Evolutionary conservation across 441 rosid species (phyloP).

Genomic region (Syzygium malaccense): DNA sequence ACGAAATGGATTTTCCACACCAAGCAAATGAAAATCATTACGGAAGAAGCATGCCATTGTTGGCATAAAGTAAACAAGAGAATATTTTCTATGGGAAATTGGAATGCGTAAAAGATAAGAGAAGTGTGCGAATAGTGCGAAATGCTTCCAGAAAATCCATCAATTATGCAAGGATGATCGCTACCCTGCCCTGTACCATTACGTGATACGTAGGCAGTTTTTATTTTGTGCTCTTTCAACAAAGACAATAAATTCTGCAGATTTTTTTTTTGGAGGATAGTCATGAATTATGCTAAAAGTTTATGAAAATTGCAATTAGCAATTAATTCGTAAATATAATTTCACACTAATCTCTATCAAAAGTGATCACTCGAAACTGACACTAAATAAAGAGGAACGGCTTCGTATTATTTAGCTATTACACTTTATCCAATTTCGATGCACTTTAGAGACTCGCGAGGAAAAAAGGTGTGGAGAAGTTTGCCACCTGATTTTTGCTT

Average conservation of each 20-base stretch:
- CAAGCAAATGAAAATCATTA: too few relatives aligned
- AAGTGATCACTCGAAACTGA: not conserved
- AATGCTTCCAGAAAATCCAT: not conserved
- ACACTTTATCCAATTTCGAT: not conserved
- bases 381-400: not conserved
- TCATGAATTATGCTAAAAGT: too few relatives aligned
- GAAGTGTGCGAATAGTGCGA: not conserved
- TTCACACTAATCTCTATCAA: not conserved
- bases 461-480: too few relatives aligned
- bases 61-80: not conserved
- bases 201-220: not conserved
- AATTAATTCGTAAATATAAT: too few relatives aligned
- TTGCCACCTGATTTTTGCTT: too few relatives aligned
- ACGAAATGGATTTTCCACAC: too few relatives aligned
- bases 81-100: not conserved
- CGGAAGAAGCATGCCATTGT: accelerated
- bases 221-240: not conserved
- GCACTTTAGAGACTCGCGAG: not conserved
- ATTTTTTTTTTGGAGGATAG: not conserved
- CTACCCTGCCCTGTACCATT: not conserved
- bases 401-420: not conserved
- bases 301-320: not conserved
- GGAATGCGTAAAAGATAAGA: not conserved
- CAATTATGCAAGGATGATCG: not conserved
- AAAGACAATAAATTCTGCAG: too few relatives aligned